Evolutionary conservation across 768 basidiomycete species (phyloP), one percentile per base, ranked within the genome.

Genomic region (Tulasnella calospora): DNA sequence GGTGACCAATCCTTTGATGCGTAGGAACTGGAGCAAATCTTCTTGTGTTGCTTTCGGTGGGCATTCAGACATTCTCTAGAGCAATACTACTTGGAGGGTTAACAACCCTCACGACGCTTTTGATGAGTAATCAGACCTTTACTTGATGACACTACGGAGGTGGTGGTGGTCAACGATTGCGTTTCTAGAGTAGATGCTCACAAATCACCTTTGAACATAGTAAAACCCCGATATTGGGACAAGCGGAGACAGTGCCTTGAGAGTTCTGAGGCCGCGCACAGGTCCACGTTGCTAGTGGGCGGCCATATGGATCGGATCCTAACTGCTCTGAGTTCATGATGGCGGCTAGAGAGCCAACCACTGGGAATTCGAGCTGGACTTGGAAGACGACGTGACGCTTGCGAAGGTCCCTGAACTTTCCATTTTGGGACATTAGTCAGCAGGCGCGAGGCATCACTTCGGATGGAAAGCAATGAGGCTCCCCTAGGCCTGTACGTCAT

Each of bases 1-100:
- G 71, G 71, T n/a, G 7, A 30, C 71, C 71, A 72, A 6, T 38
- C 36, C 7, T 72, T 46, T 38, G 71, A 27, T 46, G 38, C 71
- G 19, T 40, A 72, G 15, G 71, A 82, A 3, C 86, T 83, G 19
- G 81, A 82, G 79, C 86, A 88, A 0, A 81, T 72, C 0, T 70
- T 57, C 79, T 85, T 86, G 81, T 87, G 87, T 7, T 81, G 79
- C 38, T 82, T 82, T 86, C 87, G 87, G 79, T 87, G 85, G 23
- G 77, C 79, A 19, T 77, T 82, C 79, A 87, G 87, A 74, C 87
- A 87, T 46, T 84, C 86, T 86, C 6, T 74, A 6, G 71, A 72
- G 71, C 71, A 72, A 27, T 72, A 72, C 71, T 72, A 72, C 36
- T 7, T 13, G 71, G n/a, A 33, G 3, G 19, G 17, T 5, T 51